Conservation (phyloP, 257 asterid genomes). For the Linaria vulgaris region DNA sequence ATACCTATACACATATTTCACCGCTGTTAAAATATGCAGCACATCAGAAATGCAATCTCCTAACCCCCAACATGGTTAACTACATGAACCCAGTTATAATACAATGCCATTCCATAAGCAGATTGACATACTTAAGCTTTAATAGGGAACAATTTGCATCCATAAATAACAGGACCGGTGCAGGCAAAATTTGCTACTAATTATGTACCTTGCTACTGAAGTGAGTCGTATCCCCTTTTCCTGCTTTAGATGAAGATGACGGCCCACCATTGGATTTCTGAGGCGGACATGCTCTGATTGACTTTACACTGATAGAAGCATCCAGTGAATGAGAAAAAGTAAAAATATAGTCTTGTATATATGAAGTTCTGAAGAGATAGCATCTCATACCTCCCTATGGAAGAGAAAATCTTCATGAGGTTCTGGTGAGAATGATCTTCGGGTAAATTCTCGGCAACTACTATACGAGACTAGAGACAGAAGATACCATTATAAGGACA, state of each 20-base stretch:
- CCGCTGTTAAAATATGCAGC: not conserved
- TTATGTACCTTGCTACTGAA: constrained; percentile 66
- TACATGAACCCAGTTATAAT: not conserved
- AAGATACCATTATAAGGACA: constrained; percentile 16
- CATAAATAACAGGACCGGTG: constrained; percentile 1
- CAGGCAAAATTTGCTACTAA: constrained; percentile 7
- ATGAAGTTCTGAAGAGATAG: constrained; percentile 18
- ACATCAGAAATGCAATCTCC: not conserved
- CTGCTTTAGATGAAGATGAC: constrained; percentile 52
- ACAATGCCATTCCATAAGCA: not conserved
- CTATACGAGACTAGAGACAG: constrained; percentile 60
- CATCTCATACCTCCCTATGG: constrained; percentile 73
- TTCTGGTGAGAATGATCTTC: constrained; percentile 95
- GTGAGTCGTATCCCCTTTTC: constrained; percentile 60
- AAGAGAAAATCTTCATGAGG: constrained; percentile 79
- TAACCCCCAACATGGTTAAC: not conserved
- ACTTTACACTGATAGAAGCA: constrained; percentile 66
- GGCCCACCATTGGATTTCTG: constrained; percentile 52
- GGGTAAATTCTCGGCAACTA: constrained; percentile 84
- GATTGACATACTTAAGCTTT: too few relatives aligned
- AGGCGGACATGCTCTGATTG: constrained; percentile 88
- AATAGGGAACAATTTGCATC: constrained; percentile 5
- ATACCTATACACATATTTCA: too few relatives aligned
- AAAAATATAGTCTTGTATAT: not conserved
- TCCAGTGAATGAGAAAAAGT: constrained; percentile 23